Evolutionary conservation across 257 asterid species (phyloP).

Genomic region (Scutellaria baicalensis): DNA sequence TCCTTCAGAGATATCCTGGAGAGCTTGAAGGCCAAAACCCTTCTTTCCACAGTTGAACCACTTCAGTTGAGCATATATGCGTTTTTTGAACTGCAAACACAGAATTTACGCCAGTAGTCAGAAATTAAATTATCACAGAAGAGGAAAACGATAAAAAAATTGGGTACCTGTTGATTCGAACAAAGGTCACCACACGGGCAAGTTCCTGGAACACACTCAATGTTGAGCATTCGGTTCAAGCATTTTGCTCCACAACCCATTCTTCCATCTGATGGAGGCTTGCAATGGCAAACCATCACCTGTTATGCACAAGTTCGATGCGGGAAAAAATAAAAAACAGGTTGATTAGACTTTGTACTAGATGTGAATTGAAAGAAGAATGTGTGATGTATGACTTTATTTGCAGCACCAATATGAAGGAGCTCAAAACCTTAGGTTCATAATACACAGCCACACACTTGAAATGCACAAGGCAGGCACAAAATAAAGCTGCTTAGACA

Average conservation of each 20-base stretch:
- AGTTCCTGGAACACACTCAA: slow-evolving; percentile 77
- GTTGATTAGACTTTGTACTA: not conserved
- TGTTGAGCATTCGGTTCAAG: slow-evolving; percentile 82
- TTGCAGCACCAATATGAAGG: not conserved
- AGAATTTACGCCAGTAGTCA: not conserved
- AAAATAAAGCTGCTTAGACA: not conserved
- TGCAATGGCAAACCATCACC: slow-evolving; percentile 98
- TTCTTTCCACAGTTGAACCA: slow-evolving; percentile 81
- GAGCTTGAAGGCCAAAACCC: slow-evolving; percentile 82
- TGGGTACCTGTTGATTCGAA: slow-evolving; percentile 78
- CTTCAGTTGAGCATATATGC: slow-evolving; percentile 61
- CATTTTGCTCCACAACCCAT: slow-evolving; percentile 80
- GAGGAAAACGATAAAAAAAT: not conserved
- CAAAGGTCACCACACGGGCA: slow-evolving; percentile 87
- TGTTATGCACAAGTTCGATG: slow-evolving; percentile 22
- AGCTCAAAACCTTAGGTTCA: not conserved
- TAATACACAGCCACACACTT: not conserved
- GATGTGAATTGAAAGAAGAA: not conserved
- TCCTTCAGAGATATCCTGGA: slow-evolving; percentile 67
- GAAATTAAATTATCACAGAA: not conserved
- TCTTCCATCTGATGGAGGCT: slow-evolving; percentile 61
- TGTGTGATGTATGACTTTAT: not conserved
- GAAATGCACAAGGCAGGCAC: slow-evolving; percentile 6
- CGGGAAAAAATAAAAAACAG: not conserved
- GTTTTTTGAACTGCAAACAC: slow-evolving; percentile 73